Evolutionary conservation across 2,329 filamentous ascomycete genomes (phyloP).

Genomic region (Elsinoe australis): DNA sequence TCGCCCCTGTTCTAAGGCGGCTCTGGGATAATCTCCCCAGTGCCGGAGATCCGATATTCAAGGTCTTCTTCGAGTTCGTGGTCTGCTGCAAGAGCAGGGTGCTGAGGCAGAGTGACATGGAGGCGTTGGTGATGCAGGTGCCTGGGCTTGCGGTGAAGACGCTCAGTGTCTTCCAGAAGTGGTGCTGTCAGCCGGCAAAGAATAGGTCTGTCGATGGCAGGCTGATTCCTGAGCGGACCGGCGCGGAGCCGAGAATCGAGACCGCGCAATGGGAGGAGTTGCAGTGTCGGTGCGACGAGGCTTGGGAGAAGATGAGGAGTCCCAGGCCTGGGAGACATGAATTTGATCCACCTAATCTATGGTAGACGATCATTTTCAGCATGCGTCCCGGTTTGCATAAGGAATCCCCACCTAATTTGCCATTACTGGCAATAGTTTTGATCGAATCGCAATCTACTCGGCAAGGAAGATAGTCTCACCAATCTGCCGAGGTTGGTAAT

Average conservation of each 20-base stretch:
- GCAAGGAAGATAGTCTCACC: too few relatives aligned
- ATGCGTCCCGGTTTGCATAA: too few relatives aligned
- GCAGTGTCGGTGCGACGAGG: conserved; percentile 9
- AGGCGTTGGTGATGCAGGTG: conserved; percentile 3
- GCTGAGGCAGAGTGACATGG: conserved; percentile 1
- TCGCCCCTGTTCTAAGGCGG: not conserved
- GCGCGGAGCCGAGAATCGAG: not conserved
- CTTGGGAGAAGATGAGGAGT: conserved; percentile 9
- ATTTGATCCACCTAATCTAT: not conserved
- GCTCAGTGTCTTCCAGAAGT: not conserved
- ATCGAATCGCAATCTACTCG: too few relatives aligned
- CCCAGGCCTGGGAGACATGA: not conserved
- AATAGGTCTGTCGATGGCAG: not conserved
- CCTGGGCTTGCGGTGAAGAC: not conserved
- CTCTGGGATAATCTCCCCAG: conserved; percentile 3
- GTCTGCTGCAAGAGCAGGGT: conserved; percentile 4
- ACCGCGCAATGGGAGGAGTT: not conserved
- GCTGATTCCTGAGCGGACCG: not conserved
- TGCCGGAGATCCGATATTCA: conserved; percentile 1
- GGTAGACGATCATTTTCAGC: not conserved
- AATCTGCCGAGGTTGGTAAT: too few relatives aligned
- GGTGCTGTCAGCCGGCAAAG: conserved; percentile 8
- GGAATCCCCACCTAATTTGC: too few relatives aligned
- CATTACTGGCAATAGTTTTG: too few relatives aligned
- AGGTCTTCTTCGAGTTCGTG: not conserved